phyloP scores from a whole-genome alignment of 805 yeast genomes.

The Candida koratica region DNA sequence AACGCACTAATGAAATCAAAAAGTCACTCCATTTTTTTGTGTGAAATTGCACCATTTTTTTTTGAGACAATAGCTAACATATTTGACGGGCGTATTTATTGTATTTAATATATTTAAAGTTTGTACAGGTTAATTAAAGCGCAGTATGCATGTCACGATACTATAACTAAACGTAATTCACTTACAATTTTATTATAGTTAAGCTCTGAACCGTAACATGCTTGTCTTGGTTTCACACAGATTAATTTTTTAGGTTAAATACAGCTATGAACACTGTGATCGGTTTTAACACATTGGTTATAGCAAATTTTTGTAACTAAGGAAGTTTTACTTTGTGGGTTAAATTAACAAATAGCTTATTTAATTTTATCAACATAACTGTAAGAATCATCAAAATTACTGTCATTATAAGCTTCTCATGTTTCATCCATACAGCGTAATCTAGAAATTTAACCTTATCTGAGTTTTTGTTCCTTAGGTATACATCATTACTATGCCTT shows the following conservation, averaged over 20 bases:
- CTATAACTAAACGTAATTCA: too few species aligned
- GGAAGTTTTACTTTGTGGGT: slow-evolving; percentile 3
- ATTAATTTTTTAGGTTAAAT: too few species aligned
- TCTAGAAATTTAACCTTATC: slow-evolving; percentile 42
- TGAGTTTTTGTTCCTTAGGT: slow-evolving; percentile 25
- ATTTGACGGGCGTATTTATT: not conserved
- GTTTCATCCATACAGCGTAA: slow-evolving; percentile 45
- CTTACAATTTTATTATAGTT: too few species aligned
- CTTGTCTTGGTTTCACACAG: too few species aligned
- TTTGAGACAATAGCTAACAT: not conserved
- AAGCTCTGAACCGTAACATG: too few species aligned
- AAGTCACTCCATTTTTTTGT: slow-evolving; percentile 72
- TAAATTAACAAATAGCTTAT: slow-evolving; percentile 2
- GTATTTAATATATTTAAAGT: too few species aligned
- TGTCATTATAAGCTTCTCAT: slow-evolving; percentile 45
- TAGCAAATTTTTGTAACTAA: too few species aligned
- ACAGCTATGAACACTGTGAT: too few species aligned
- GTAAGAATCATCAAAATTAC: slow-evolving; percentile 27
- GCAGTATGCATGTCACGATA: too few species aligned
- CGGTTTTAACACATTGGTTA: too few species aligned
- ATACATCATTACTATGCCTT: slow-evolving; percentile 28
- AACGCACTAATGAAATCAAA: slow-evolving; percentile 42
- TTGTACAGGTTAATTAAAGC: too few species aligned
- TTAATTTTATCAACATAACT: slow-evolving; percentile 9
- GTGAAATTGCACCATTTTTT: slow-evolving; percentile 7